Evolutionary conservation across 1,139 yeast species (phyloP), one percentile per base, ranked within the genome.

Genomic region (Geotrichum siamense): DNA sequence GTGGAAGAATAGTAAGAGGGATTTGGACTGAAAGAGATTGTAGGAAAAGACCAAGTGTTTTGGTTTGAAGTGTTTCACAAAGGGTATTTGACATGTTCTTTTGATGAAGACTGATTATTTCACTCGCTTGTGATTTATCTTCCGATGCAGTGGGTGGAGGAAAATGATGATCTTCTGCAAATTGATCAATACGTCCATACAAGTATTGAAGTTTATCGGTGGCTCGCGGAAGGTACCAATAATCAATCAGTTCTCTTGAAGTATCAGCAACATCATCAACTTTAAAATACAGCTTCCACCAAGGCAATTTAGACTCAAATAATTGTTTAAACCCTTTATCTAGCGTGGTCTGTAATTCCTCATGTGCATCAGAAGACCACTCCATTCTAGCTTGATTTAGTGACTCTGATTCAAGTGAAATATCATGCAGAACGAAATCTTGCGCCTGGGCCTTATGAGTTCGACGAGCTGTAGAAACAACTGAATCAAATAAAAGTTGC

Each of bases 311-410:
- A 15, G 48, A 41, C 19, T 30, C 16, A 5, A 21, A 30, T 5
- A 38, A 34, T n/a, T 41, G 38, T 13, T 28, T 26, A 12, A 21
- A 30, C n/a, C 41, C 44, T 8, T 28, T 41, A 5, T 36, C 17
- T 16, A 32, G 34, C 27, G 50, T 49, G 6, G 61, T 56, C 47
- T 67, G 68, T 15, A 67, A 55, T 51, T 67, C 71, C 17, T 52
- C 48, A 47, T 67, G 71, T 1, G 71, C 69, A 4, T 51, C 50
- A 10, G 51, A 48, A 1, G 68, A 53, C 71, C 71, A 67, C 17
- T 55, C 45, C 12, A 51, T 43, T 28, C 68, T 55, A 33, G 60
- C 51, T 3, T 44, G 32, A 25, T 47, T 41, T 32, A 60, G 50
- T 33, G 53, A 49, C 8, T 46, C 48, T 12, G 54, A 39, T 37